phyloP scores from a whole-genome alignment of 2,329 filamentous ascomycete species.

The Teratosphaeria viscida region DNA sequence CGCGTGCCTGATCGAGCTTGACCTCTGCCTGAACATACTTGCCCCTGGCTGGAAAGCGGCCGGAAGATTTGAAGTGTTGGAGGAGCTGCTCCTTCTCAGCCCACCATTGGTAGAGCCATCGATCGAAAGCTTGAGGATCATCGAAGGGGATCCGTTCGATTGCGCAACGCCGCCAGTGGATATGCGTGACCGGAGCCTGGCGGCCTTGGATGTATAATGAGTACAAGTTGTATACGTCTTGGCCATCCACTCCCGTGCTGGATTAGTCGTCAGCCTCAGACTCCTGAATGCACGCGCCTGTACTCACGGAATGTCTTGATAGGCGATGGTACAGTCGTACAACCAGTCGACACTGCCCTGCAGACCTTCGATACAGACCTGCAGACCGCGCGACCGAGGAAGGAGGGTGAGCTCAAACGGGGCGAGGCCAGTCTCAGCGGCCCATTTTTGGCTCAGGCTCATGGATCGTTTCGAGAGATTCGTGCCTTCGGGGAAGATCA shows the following conservation, averaged over 20 bases:
- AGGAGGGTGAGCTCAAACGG: slow-evolving; percentile 61
- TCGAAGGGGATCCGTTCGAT: slow-evolving; percentile 71
- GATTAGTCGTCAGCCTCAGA: slow-evolving; percentile 5
- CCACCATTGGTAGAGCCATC: slow-evolving; percentile 75
- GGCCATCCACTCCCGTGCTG: slow-evolving; percentile 54
- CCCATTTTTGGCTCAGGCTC: slow-evolving; percentile 60
- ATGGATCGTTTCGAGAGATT: slow-evolving; percentile 65
- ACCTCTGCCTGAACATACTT: background rate
- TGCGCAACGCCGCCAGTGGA: slow-evolving; percentile 81
- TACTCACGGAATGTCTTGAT: slow-evolving; percentile 82
- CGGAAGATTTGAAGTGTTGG: background rate
- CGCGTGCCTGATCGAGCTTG: background rate
- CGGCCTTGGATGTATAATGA: slow-evolving; percentile 78
- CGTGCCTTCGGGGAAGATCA: slow-evolving; percentile 78
- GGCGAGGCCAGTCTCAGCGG: slow-evolving; percentile 57
- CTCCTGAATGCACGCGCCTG: background rate
- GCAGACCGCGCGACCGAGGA: slow-evolving; percentile 67
- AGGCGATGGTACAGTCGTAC: slow-evolving; percentile 86
- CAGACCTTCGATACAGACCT: slow-evolving; percentile 65
- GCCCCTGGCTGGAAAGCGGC: background rate
- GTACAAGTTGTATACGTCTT: slow-evolving; percentile 71
- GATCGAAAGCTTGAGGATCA: slow-evolving; percentile 58
- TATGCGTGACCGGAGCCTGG: slow-evolving; percentile 81
- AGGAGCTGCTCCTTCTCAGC: slow-evolving; percentile 51
- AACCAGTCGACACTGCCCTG: slow-evolving; percentile 63